phyloP scores from a whole-genome alignment of 148 eudicot species.

The Persicaria maculosa region DNA sequence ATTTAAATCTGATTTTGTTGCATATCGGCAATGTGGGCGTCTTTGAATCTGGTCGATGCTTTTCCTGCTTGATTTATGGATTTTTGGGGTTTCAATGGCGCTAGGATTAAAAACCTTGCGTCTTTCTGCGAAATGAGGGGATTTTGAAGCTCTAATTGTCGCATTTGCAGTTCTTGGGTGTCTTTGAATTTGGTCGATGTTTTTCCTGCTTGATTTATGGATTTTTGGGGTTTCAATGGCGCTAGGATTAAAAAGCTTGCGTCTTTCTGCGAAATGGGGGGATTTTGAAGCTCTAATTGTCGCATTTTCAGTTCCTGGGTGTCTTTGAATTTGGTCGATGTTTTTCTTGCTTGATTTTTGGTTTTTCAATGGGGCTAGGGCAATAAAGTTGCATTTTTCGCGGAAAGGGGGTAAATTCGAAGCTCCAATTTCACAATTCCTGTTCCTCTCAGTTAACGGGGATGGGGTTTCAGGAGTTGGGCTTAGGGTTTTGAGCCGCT shows the following conservation, averaged over 20 bases:
- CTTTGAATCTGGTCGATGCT: background rate
- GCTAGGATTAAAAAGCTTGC: background rate
- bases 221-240: background rate
- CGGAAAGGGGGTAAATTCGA: background rate
- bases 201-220: background rate
- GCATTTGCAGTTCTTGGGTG: background rate
- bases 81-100: background rate
- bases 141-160: too few species aligned
- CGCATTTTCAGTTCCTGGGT: background rate
- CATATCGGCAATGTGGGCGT: background rate
- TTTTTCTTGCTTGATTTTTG: background rate
- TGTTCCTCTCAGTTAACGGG: background rate
- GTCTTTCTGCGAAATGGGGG: too few species aligned
- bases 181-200: background rate
- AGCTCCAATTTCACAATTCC: background rate
- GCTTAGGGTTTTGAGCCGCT: background rate
- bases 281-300: too few species aligned
- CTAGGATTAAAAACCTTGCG: background rate
- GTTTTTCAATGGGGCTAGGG: background rate
- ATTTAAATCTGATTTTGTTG: background rate
- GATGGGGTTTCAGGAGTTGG: background rate
- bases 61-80: background rate
- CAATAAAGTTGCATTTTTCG: background rate
- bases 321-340: background rate
- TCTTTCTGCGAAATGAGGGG: too few species aligned